Conservation (phyloP, 1,284 basidiomycete species). For the Thelephora terrestris region DNA sequence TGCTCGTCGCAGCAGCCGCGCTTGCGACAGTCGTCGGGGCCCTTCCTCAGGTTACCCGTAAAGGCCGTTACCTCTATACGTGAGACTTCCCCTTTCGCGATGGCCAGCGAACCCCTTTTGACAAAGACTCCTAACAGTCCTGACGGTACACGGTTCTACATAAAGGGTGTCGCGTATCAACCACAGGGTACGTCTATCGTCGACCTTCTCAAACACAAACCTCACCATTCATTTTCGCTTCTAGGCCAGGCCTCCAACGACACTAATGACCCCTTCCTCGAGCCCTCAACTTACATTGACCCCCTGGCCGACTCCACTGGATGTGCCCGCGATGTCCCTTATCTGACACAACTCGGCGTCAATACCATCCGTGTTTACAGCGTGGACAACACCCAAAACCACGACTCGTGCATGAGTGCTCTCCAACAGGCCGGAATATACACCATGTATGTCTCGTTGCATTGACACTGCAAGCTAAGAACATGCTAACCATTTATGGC, state of each 20-base stretch:
- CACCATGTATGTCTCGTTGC: constrained; percentile 47
- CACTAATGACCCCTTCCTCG: constrained; percentile 64
- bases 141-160: constrained; percentile 73
- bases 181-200: constrained; percentile 50
- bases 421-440: constrained; percentile 80
- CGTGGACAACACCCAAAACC: constrained; percentile 73
- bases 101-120: too few relatives aligned
- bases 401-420: constrained; percentile 77
- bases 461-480: constrained; percentile 6
- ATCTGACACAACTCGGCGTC: constrained; percentile 58
- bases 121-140: too few relatives aligned
- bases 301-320: constrained; percentile 60
- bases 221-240: not conserved
- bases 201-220: not conserved
- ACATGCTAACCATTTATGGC: constrained; percentile 4
- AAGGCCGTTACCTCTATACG: constrained; percentile 73
- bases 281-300: constrained; percentile 69
- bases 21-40: constrained; percentile 36
- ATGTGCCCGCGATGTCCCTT: constrained; percentile 74
- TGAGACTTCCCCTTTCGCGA: constrained; percentile 14
- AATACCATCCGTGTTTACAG: constrained; percentile 80
- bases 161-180: constrained; percentile 90
- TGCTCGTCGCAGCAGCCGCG: constrained; percentile 17
- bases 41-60: constrained; percentile 48
- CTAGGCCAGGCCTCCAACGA: constrained; percentile 22